A percentile compares a stretch with the other conserved stretches of the same genome.
Evolutionary conservation across 2,329 filamentous ascomycete species (phyloP).

Genomic region (Trichoderma sp.): DNA sequence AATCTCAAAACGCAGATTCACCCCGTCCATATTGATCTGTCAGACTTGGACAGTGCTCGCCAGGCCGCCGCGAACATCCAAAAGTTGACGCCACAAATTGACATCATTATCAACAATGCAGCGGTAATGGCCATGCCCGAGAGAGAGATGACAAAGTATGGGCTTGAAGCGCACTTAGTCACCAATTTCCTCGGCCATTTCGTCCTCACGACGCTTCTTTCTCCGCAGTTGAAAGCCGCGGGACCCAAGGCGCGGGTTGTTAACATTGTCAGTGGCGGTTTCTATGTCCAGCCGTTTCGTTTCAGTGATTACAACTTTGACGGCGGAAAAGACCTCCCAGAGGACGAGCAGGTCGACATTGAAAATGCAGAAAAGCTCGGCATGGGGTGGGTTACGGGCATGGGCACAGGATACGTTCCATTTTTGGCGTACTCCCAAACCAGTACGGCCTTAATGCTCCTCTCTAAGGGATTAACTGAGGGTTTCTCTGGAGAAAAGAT

Average conservation of each 20-base stretch:
- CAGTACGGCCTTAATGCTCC: conserved; percentile 16
- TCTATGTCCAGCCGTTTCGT: conserved; percentile 3
- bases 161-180: background rate
- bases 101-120: conserved; percentile 12
- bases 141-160: background rate
- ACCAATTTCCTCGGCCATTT: conserved; percentile 14
- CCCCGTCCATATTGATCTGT: background rate
- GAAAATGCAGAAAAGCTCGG: conserved; percentile 1
- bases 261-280: conserved; percentile 11
- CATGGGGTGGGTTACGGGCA: background rate
- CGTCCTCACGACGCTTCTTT: background rate
- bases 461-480: background rate
- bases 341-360: background rate
- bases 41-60: background rate
- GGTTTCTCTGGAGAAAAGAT: background rate
- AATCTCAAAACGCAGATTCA: background rate
- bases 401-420: background rate
- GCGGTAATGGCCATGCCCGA: conserved; percentile 9
- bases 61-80: background rate
- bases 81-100: background rate
- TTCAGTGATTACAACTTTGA: conserved; percentile 17
- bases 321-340: background rate
- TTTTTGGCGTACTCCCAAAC: conserved; percentile 15
- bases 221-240: background rate
- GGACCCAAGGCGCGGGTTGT: background rate